Evolutionary conservation across 257 asterid genomes (phyloP), one percentile per base, ranked within the genome.

Genomic region (Penstemon eatonii): DNA sequence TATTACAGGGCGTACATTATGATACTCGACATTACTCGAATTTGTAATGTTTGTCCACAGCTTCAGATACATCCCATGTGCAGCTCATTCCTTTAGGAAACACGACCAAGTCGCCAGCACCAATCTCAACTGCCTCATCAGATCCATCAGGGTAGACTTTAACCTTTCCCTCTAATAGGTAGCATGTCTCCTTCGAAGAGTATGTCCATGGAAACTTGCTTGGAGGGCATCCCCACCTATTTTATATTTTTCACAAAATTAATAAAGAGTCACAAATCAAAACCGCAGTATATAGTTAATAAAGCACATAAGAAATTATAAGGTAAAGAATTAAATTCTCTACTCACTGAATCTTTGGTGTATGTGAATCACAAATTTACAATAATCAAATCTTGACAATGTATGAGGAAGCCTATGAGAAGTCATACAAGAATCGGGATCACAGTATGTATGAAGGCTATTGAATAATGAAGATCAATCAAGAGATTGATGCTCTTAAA

Each of bases 21-120:
- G 2, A 25, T 25, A 25, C 33, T 25, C 2, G 33, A 11, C 41
- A 55, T 79, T 68, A 81, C 11, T 82, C 92, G 67, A 85, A 80
- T 18, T 66, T 73, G 79, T 87, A 87, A 75, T 87, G 95, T 85
- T 87, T 85, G 63, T 83, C 87, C 39, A 87, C 92, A 64, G 92
- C 72, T 71, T 78, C 83, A 15, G 85, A 78, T 42, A 85, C 92
- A 37, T 87, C 86, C 95, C 95, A 85, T 37, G 88, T 83, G 81
- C 87, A 82, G 73, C 83, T 85, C 90, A 87, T 82, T 67, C 95
- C 95, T 66, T 83, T 81, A 62, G 95, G 95, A 79, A 87, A 85
- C 52, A 81, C 85, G 3, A 87, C 92, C 73, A 87, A 68, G 75
- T 87, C 95, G 38, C 95, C 92, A 0, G 81, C 88, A 10, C 81